Percentiles rank a stretch among this genome's conserved stretches.
phyloP scores from a whole-genome alignment of 371 early-diverging fungal species.

The Phascolomyces articulosus region DNA sequence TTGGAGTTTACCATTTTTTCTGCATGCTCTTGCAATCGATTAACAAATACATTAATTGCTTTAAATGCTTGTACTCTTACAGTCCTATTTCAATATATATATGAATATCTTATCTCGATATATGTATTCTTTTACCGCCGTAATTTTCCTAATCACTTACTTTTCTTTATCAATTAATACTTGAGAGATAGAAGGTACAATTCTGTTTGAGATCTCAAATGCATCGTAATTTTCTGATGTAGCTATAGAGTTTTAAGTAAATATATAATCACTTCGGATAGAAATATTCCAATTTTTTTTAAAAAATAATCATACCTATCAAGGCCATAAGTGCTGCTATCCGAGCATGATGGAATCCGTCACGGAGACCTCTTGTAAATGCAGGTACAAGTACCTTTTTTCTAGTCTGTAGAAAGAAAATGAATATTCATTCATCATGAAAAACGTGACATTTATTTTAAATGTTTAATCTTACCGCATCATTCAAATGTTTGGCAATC shows the following conservation, averaged over 20 bases:
- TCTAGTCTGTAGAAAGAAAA: slow-evolving; percentile 48
- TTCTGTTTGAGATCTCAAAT: slow-evolving; percentile 69
- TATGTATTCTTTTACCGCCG: too few relatives aligned
- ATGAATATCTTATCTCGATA: too few relatives aligned
- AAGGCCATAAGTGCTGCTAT: slow-evolving; percentile 89
- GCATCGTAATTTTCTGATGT: slow-evolving; percentile 74
- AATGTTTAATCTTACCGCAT: slow-evolving; percentile 55
- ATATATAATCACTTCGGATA: too few relatives aligned
- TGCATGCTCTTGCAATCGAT: slow-evolving; percentile 67
- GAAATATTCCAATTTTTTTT: not conserved
- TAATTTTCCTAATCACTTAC: slow-evolving; percentile 33
- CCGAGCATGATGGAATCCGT: slow-evolving; percentile 92
- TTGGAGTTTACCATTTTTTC: slow-evolving; percentile 62
- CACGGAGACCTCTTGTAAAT: slow-evolving; percentile 81
- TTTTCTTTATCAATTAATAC: slow-evolving; percentile 88
- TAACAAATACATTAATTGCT: slow-evolving; percentile 66
- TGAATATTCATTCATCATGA: not conserved
- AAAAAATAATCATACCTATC: slow-evolving; percentile 49
- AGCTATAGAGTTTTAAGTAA: slow-evolving; percentile 52
- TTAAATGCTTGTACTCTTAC: slow-evolving; percentile 87
- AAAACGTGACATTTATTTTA: slow-evolving; percentile 1
- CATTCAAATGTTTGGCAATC: slow-evolving; percentile 74
- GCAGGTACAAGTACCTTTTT: slow-evolving; percentile 83
- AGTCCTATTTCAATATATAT: slow-evolving; percentile 34
- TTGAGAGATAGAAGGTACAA: slow-evolving; percentile 79